These are phyloP conservation scores for Sporothrix sp. DNA, from an alignment of 2,329 filamentous ascomycete species.

Conservation along the genomic window DNA sequence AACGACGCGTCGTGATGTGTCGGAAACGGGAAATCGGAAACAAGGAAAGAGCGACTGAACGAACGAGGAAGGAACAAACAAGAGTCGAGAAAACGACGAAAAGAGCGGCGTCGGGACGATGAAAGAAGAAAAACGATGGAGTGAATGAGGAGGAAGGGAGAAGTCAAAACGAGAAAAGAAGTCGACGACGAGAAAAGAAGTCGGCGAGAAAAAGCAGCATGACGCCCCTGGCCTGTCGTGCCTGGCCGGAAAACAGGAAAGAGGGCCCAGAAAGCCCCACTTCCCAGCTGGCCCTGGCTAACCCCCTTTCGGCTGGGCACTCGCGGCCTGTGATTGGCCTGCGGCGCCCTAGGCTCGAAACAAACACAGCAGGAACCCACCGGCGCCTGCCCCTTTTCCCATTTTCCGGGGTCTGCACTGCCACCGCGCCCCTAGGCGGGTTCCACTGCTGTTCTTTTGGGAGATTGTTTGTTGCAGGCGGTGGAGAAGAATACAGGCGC, in stretches of 20 bases:
- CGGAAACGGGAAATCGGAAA: neutral
- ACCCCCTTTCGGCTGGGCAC: neutral
- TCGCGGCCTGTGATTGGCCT: neutral
- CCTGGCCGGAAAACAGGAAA: no score
- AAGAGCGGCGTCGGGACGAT: no score
- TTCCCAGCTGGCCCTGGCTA: neutral
- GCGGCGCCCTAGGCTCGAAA: neutral
- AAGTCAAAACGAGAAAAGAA: no score
- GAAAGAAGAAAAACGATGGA: no score
- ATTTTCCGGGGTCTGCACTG: neutral
- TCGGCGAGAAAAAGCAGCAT: no score
- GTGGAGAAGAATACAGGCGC: no score
- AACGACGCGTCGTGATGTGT: neutral
- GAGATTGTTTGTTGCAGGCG: no score
- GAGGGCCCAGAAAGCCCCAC: neutral
- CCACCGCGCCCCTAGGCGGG: neutral
- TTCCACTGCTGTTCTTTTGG: no score
- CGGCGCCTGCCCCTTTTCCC: neutral
- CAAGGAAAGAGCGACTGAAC: neutral
- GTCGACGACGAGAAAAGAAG: no score
- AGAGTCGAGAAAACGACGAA: neutral
- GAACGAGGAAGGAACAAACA: neutral
- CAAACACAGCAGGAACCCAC: slow-evolving; percentile 2
- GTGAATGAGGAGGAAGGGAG: no score
- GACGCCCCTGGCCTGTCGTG: neutral